Conservation (phyloP, 1,284 basidiomycete species). For the Ustilago sp. region DNA sequence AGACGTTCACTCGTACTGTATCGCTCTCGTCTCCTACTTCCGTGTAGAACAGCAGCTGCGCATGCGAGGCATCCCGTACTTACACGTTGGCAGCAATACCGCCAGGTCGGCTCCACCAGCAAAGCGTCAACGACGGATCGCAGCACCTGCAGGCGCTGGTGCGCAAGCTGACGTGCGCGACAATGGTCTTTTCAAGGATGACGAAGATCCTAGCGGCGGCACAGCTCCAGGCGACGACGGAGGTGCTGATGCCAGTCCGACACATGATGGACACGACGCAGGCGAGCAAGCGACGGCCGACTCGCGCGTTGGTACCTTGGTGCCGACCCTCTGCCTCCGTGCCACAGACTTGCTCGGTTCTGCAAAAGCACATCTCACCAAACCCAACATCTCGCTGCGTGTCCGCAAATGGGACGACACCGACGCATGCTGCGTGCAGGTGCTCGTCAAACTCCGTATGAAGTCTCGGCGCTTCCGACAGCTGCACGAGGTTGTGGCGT, state of each 20-base stretch:
- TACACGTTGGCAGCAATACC: slow-evolving; percentile 76
- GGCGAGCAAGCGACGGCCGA: background rate
- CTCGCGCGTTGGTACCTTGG: slow-evolving; percentile 74
- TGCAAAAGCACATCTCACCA: slow-evolving; percentile 82
- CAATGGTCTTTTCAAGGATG: slow-evolving; percentile 33
- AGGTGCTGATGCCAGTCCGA: background rate
- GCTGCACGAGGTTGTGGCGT: slow-evolving; percentile 32
- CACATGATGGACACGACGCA: slow-evolving; percentile 71
- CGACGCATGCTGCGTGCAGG: slow-evolving; percentile 74
- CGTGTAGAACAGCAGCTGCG: slow-evolving; percentile 90
- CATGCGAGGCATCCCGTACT: slow-evolving; percentile 81
- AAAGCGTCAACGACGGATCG: slow-evolving; percentile 12
- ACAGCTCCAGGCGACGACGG: background rate
- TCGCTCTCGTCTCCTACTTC: slow-evolving; percentile 88
- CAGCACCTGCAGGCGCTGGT: background rate
- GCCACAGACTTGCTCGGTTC: slow-evolving; percentile 83
- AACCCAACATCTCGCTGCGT: slow-evolving; percentile 88
- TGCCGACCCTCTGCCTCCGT: slow-evolving; percentile 84
- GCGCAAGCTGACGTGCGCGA: slow-evolving; percentile 22
- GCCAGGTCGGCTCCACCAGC: slow-evolving; percentile 37
- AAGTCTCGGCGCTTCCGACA: slow-evolving; percentile 44
- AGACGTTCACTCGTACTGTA: slow-evolving; percentile 69
- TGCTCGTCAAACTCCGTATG: slow-evolving; percentile 76
- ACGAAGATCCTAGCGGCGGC: slow-evolving; percentile 14
- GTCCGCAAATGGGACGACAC: slow-evolving; percentile 91